phyloP scores from a whole-genome alignment of 345 rosid species.

The Sisymbrium irio region DNA sequence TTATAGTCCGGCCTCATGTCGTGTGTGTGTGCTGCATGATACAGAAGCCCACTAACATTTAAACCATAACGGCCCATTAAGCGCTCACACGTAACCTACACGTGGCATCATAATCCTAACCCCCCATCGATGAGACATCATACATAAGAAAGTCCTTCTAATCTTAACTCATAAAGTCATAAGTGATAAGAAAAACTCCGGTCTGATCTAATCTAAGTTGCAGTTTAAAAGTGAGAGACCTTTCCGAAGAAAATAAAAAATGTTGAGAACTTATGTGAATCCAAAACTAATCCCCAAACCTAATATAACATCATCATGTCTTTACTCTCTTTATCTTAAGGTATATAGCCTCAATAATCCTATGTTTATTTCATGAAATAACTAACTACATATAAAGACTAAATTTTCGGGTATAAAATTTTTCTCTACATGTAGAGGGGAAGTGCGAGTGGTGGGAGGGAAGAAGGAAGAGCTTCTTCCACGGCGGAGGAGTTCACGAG shows the following conservation, averaged over 20 bases:
- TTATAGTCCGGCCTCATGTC: neutral
- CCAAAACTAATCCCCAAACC: neutral
- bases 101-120: slow-evolving; percentile 17
- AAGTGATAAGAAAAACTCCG: neutral
- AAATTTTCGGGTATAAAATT: neutral
- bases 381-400: neutral
- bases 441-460: slow-evolving; percentile 25
- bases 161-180: no score
- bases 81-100: neutral
- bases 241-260: neutral
- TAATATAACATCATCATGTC: slow-evolving; percentile 9
- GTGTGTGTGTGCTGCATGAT: neutral
- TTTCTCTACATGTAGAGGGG: slow-evolving; percentile 21
- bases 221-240: neutral
- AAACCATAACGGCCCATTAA: neutral
- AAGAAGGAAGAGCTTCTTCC: slow-evolving; percentile 48
- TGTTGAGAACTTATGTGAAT: slow-evolving; percentile 17
- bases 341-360: neutral
- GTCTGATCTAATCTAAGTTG: neutral
- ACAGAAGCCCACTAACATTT: neutral
- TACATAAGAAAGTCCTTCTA: no score
- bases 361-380: neutral
- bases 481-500: slow-evolving; percentile 49
- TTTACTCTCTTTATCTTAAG: slow-evolving; percentile 22
- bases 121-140: neutral